Base-by-base conservation (phyloP, 495 filamentous ascomycete species). In the Penicillium atrosanguineum region DNA sequence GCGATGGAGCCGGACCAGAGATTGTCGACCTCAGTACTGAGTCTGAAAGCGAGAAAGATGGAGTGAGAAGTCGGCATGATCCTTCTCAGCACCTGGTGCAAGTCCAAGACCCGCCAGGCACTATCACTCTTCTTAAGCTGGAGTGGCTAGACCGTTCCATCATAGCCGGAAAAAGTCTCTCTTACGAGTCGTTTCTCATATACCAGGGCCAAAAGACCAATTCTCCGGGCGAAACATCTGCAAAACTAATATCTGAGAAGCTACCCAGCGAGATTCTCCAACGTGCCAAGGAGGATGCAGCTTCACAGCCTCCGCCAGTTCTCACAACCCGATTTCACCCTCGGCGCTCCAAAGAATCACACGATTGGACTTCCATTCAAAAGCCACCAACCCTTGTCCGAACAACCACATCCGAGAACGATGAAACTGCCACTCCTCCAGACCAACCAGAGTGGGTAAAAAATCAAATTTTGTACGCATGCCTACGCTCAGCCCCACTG, bases 71-170 rank as follows among this genome's bases (percentile, higher is more conserved):
- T 46, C 57, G 21, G 19, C 50, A 53, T 53, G 28, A 14, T 21
- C 44, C 42, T 1, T 23, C 43, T 12, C 42, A 48, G 20, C 55
- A 56, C 36, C 20, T 65, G 11, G 44, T 53, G 36, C 40, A 44
- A 29, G 26, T 36, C 5, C 15, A 16, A 37, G 23, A 46, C 3
- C 31, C 23, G 11, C 40, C 57, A 8, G 68, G 77, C 16, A 70
- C 67, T 3, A 63, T 95, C 55, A 82, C 75, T 48, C 87, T 96
- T 18, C 76, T 94, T 21, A 90, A 83, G 59, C 69, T 94, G 0
- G 71, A 83, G 3, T 97, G 93, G 93, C 78, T 95, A 28, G 71
- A 80, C 7, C 75, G 82, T 21, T 91, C 83, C 11, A 49, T 91
- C 12, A 65, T 72, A 36, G 64, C 74, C 0, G 75, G 79, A 6